phyloP scores from a whole-genome alignment of 805 yeast genomes.

The Ogataea trehaloabstinens region DNA sequence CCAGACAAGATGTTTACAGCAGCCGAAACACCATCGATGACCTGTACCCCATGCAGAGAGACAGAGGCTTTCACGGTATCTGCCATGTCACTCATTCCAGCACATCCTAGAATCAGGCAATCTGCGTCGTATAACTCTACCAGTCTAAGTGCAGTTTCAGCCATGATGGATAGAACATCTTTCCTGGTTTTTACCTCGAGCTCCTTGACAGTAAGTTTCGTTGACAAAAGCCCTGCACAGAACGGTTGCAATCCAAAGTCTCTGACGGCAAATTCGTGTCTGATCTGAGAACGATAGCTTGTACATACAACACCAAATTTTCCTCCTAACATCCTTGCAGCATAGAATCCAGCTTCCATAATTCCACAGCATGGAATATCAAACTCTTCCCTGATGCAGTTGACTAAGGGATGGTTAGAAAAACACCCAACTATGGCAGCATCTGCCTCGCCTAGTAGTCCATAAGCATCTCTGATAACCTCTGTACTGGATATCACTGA shows the following conservation, averaged over 20 bases:
- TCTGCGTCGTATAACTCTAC: conserved; percentile 36
- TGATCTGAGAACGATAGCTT: conserved; percentile 29
- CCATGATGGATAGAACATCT: conserved; percentile 29
- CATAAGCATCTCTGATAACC: conserved; percentile 30
- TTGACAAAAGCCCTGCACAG: conserved; percentile 34
- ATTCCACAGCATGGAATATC: conserved; percentile 34
- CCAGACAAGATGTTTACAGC: conserved; percentile 33
- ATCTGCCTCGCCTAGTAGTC: conserved; percentile 27
- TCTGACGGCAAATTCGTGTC: conserved; percentile 32
- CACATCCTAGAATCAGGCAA: conserved; percentile 69
- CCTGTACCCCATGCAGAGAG: conserved; percentile 88
- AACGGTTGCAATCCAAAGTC: conserved; percentile 28
- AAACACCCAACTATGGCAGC: conserved; percentile 35
- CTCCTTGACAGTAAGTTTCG: conserved; percentile 32
- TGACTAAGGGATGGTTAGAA: conserved; percentile 35
- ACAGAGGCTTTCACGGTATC: conserved; percentile 89
- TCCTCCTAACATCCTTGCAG: conserved; percentile 32
- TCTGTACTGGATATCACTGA: conserved; percentile 34
- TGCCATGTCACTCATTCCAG: conserved; percentile 86
- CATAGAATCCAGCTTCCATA: conserved; percentile 34
- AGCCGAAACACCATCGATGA: conserved; percentile 51
- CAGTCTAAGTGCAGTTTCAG: conserved; percentile 22
- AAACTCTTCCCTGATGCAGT: conserved; percentile 35
- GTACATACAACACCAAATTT: conserved; percentile 34
- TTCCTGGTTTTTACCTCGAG: conserved; percentile 31